Percentiles rank a stretch among this genome's conserved stretches.
phyloP scores from a whole-genome alignment of 2,329 filamentous ascomycete genomes.

The Claviceps purpurea region DNA sequence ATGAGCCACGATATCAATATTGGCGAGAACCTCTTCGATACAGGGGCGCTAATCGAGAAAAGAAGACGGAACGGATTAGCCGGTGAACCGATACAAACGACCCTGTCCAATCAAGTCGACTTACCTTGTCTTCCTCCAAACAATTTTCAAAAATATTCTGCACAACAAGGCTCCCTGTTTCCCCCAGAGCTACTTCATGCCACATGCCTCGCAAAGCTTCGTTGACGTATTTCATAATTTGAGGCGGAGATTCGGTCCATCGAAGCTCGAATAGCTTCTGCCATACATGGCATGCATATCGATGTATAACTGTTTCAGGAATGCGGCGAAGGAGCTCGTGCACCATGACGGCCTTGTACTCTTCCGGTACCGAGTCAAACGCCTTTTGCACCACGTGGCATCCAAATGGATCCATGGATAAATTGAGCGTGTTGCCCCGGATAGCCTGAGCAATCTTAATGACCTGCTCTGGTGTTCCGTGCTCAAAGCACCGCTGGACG shows the following conservation, averaged over 20 bases:
- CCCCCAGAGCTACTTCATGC: conserved; percentile 93
- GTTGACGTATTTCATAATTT: conserved; percentile 98
- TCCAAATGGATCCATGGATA: conserved; percentile 98
- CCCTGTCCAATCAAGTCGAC: not conserved
- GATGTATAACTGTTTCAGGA: conserved; percentile 93
- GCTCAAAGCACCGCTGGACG: conserved; percentile 96
- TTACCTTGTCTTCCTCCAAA: conserved; percentile 92
- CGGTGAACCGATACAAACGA: not conserved
- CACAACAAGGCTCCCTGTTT: conserved; percentile 94
- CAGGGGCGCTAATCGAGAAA: conserved; percentile 63
- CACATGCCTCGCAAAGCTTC: conserved; percentile 92
- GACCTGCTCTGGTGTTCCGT: conserved; percentile 88
- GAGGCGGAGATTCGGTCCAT: conserved; percentile 86
- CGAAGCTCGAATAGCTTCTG: conserved; percentile 97
- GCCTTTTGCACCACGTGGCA: conserved; percentile 98
- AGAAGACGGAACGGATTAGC: not conserved
- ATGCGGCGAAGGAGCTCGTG: conserved; percentile 90
- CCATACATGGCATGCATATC: conserved; percentile 98
- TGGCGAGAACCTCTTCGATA: conserved; percentile 88
- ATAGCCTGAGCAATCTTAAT: conserved; percentile 91
- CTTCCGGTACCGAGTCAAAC: conserved; percentile 92
- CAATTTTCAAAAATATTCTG: conserved; percentile 99
- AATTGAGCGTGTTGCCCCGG: conserved; percentile 78
- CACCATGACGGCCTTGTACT: conserved; percentile 99
- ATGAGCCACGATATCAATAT: conserved; percentile 92